phyloP scores from a whole-genome alignment of 768 basidiomycete genomes.

The Pleurotus eryngii region DNA sequence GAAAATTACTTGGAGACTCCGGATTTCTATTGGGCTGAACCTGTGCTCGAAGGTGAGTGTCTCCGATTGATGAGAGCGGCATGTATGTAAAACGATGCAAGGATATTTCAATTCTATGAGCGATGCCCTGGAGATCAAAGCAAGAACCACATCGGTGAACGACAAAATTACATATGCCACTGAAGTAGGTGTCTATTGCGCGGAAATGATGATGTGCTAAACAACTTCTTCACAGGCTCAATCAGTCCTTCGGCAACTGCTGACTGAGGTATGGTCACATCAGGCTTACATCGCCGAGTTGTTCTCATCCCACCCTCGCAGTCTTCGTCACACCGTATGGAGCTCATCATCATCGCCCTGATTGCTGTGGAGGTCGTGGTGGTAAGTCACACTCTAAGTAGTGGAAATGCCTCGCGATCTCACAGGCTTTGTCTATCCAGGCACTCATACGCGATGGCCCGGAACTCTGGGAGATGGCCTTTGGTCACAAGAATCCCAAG shows the following conservation, averaged over 20 bases:
- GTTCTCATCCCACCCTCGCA: constrained; percentile 27
- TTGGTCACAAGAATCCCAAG: constrained; percentile 19
- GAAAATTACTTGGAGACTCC: constrained; percentile 88
- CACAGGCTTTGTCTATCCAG: constrained; percentile 27
- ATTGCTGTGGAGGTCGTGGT: constrained; percentile 96
- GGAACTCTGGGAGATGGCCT: constrained; percentile 63
- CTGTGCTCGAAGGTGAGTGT: constrained; percentile 74
- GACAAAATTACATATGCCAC: constrained; percentile 92
- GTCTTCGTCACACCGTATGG: constrained; percentile 91
- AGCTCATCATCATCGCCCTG: constrained; percentile 90
- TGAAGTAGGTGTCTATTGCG: constrained; percentile 39
- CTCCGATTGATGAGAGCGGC: no score
- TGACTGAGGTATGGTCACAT: constrained; percentile 65
- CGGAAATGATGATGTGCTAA: no score
- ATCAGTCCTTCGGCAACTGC: constrained; percentile 81
- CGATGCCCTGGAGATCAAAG: constrained; percentile 81
- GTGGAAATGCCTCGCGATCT: not conserved
- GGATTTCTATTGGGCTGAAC: constrained; percentile 94
- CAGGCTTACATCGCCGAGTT: not conserved
- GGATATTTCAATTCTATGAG: constrained; percentile 84
- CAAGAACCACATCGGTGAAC: constrained; percentile 77
- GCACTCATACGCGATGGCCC: constrained; percentile 77
- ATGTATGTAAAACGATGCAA: constrained; percentile 19
- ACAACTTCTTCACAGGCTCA: constrained; percentile 51
- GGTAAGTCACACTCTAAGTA: constrained; percentile 39